phyloP scores from a whole-genome alignment of 1,139 yeast genomes.

The Suhomyces panamericanus region DNA sequence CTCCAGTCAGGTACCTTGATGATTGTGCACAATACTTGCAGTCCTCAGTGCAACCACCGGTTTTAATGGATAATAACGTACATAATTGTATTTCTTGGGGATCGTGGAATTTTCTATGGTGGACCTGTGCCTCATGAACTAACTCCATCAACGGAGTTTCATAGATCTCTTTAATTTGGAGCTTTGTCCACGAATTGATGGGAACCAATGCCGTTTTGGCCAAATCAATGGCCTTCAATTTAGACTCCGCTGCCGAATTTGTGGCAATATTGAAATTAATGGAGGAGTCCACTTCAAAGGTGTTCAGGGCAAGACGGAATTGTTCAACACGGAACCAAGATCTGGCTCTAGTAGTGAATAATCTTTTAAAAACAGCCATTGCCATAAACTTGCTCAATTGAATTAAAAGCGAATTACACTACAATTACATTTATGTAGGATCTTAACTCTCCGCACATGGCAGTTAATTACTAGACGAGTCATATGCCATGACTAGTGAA shows the following conservation, averaged over 20 bases:
- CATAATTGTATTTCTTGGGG: slow-evolving; percentile 74
- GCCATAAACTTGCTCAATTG: not conserved
- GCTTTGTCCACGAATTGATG: slow-evolving; percentile 57
- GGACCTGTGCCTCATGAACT: slow-evolving; percentile 59
- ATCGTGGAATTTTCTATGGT: slow-evolving; percentile 66
- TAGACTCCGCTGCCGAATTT: not conserved
- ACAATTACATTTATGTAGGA: not conserved
- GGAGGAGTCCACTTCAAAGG: slow-evolving; percentile 9
- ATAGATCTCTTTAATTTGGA: slow-evolving; percentile 59
- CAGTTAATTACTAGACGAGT: not conserved
- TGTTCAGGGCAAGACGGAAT: slow-evolving; percentile 5
- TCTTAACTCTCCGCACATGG: too few species aligned
- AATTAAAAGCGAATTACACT: not conserved
- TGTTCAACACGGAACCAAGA: not conserved
- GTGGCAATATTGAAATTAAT: slow-evolving; percentile 15
- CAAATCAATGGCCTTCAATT: slow-evolving; percentile 12
- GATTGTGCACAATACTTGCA: slow-evolving; percentile 84
- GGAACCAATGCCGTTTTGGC: slow-evolving; percentile 31
- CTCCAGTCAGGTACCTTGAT: slow-evolving; percentile 64
- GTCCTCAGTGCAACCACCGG: slow-evolving; percentile 83
- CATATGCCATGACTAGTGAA: not conserved
- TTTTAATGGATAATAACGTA: slow-evolving; percentile 70
- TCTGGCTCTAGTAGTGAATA: slow-evolving; percentile 1
- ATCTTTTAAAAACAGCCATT: slow-evolving; percentile 1
- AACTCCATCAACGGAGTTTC: slow-evolving; percentile 67